phyloP scores from a whole-genome alignment of 176 grass and related monocot species.

The Tillandsia leiboldiana region DNA sequence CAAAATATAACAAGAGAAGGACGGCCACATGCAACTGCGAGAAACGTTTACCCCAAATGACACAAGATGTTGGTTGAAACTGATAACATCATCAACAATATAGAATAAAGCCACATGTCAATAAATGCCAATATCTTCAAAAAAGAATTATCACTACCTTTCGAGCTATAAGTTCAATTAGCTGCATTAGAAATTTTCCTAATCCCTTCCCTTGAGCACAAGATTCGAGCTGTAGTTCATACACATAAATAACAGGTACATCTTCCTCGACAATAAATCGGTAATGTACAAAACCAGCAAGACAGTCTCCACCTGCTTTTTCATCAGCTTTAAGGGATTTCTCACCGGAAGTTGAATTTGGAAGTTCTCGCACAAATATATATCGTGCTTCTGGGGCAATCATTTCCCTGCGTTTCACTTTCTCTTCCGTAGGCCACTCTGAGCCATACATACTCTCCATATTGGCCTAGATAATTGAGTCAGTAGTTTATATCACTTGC shows the following conservation, averaged over 20 bases:
- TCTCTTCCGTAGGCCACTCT: conserved; percentile 83
- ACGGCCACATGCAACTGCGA: not conserved
- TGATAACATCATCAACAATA: not conserved
- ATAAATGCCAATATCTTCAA: not conserved
- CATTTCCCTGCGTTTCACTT: conserved; percentile 74
- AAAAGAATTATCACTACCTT: conserved; percentile 40
- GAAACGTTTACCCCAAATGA: not conserved
- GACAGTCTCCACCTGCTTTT: conserved; percentile 8
- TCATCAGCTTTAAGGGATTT: conserved; percentile 10
- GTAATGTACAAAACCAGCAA: conserved; percentile 81
- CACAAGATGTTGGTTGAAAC: conserved; percentile 1
- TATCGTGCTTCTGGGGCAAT: conserved; percentile 53
- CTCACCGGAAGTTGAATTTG: conserved; percentile 14
- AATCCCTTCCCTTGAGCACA: conserved; percentile 57
- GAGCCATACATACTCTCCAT: conserved; percentile 58
- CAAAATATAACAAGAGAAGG: not conserved
- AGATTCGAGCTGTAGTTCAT: conserved; percentile 76
- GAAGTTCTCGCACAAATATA: conserved; percentile 32
- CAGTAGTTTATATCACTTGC: not conserved
- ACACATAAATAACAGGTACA: conserved; percentile 76
- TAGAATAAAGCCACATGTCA: not conserved
- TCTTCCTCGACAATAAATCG: conserved; percentile 83
- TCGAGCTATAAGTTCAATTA: conserved; percentile 64
- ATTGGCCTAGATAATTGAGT: conserved; percentile 40
- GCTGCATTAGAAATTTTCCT: conserved; percentile 75